Base-by-base conservation (phyloP, 1,139 yeast species). In the Saccharomyces pastorianus region DNA sequence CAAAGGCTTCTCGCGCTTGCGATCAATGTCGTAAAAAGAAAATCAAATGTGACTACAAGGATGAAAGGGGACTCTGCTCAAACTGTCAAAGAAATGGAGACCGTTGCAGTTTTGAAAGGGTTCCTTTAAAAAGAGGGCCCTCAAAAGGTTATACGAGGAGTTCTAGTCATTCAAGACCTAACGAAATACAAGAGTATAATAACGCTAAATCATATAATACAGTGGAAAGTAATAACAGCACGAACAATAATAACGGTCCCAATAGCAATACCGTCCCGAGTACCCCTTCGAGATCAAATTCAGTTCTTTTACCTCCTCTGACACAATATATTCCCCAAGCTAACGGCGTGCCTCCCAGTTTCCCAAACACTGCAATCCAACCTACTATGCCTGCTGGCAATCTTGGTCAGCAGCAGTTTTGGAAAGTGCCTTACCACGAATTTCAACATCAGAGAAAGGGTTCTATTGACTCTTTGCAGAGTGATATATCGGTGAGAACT, bases 61-160 rank as follows among this genome's bases (percentile, higher is more conserved):
- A 61, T 51, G 59, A 55, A 17, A 60, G 54, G 25, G 61, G 61
- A 3, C 55, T 61, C 20, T 67, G 70, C 49, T 55, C 64, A 5
- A 64, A 63, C 49, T 67, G 71, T 51, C 56, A 58, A 41, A 61
- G 64, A 49, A 66, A 62, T 53, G 59, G 56, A 6, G 68, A 64
- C 29, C 56, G 54, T 14, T 67, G 71, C 51, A 61, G 66, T 11
- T 67, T 66, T 55, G 82, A 84, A 26, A 73, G 93, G 54, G 76
- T 84, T 1, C 93, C 90, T 0, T 68, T 85, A 67, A 86, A 85
- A 64, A 71, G 95, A 61, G 95, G 93, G 0, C 95, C 95, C 0
- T 77, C 86, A 1, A 85, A 85, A 64, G 91, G 91, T 0, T 84
- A 81, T 61, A 59, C 59, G 32, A 56, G 61, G 55, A 78, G 74